Evolutionary conservation across 305 asterid species (phyloP).

Genomic region (Fraxinus sp.): DNA sequence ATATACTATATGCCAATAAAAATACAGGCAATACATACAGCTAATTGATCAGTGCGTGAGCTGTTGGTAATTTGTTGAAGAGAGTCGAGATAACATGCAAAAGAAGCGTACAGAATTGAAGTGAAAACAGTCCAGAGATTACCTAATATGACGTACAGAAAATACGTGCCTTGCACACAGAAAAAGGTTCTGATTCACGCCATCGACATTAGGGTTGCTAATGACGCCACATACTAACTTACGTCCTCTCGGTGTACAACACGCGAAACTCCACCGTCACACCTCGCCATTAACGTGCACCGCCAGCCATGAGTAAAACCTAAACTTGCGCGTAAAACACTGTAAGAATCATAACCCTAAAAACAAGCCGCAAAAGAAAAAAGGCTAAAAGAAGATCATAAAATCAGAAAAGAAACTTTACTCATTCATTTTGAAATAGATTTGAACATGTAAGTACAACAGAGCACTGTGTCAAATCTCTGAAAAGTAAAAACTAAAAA

Average conservation of each 20-base stretch:
- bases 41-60: not conserved
- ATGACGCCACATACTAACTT: conserved; percentile 1
- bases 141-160: conserved; percentile 18
- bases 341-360: not conserved
- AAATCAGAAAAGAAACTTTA: not conserved
- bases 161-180: conserved; percentile 11
- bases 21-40: not conserved
- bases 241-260: not conserved
- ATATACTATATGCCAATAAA: not conserved
- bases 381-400: not conserved
- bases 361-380: not conserved
- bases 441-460: conserved; percentile 16
- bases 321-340: not conserved
- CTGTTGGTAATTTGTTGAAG: not conserved
- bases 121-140: not conserved
- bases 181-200: not conserved
- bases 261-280: not conserved
- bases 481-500: not conserved
- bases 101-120: not conserved
- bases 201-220: conserved; percentile 22
- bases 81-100: not conserved
- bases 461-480: conserved; percentile 20
- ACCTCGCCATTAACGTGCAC: conserved; percentile 7
- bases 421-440: conserved; percentile 20
- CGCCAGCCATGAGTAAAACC: conserved; percentile 27